These are phyloP conservation scores for Globisporangium cystogenes DNA, from an alignment of 352 stramenopile genomes.

Conservation along the genomic window DNA sequence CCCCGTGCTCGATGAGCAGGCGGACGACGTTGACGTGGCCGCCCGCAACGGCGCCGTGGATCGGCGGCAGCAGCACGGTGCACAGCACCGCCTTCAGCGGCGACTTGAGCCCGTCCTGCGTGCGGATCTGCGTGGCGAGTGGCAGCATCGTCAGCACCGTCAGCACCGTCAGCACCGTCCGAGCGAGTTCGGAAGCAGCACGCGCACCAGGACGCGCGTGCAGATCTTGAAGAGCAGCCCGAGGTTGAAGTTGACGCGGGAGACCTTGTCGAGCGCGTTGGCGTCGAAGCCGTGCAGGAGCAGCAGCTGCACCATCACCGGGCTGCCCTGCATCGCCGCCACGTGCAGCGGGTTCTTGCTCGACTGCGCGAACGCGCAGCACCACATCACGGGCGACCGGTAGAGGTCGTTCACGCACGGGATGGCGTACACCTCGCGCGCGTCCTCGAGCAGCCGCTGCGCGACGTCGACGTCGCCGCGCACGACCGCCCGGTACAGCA, in stretches of 20 bases:
- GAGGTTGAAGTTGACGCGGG: conserved; percentile 76
- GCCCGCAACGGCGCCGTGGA: conserved; percentile 59
- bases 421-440: conserved; percentile 26
- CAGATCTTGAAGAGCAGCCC: conserved; percentile 64
- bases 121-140: conserved; percentile 46
- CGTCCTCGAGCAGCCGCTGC: conserved; percentile 32
- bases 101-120: conserved; percentile 51
- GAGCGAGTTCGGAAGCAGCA: no score
- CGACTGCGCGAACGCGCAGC: conserved; percentile 57
- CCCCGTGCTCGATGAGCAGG: conserved; percentile 45
- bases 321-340: conserved; percentile 46
- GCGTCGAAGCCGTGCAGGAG: conserved; percentile 48
- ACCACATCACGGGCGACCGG: conserved; percentile 44
- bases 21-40: conserved; percentile 61
- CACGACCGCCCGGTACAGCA: conserved; percentile 52
- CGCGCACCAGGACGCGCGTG: conserved; percentile 47
- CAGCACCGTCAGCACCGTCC: background rate
- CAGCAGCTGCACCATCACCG: conserved; percentile 53
- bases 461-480: conserved; percentile 38
- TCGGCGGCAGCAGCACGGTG: conserved; percentile 59
- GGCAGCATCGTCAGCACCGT: background rate
- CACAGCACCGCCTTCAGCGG: conserved; percentile 43
- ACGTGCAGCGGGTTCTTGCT: conserved; percentile 76
- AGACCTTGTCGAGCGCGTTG: conserved; percentile 73
- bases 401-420: conserved; percentile 36